Base-by-base conservation (phyloP, 257 asterid genomes). In the Scutellaria baicalensis region DNA sequence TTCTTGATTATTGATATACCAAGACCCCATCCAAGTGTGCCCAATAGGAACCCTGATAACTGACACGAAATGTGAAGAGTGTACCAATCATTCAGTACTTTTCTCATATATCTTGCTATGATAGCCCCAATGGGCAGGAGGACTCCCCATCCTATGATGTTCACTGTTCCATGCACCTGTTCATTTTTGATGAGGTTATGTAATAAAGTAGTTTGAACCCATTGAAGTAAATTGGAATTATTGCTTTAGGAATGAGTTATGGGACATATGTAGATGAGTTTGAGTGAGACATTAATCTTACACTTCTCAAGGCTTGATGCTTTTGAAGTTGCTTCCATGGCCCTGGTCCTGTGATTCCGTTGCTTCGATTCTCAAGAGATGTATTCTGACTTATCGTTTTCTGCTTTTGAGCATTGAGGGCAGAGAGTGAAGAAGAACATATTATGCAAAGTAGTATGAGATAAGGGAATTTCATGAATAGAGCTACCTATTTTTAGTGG, bases 11-110 rank as follows among this genome's bases (percentile, higher is more conserved):
- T 23, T 9, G 73, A 63, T 7, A 84, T 16, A 0, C 84, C 89
- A 17, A 81, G 71, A 2, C 84, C 86, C 89, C 89, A 84, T 44
- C 89, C 89, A 5, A 81, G 20, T 40, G 86, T 68, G 72, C 89
- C 86, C 48, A 84, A 33, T 36, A 81, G 21, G 55, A 71, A 81
- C 9, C 86, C 86, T 21, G 80, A 72, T n/a, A 71, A 27, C 10
- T 84, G 77, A 6, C 81, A 64, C 44, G 49, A 0, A 6, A 79
- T 68, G 63, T 84, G 89, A 45, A 84, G 73, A 31, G 77, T 54
- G 59, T 77, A 74, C 86, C 83, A 77, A 2, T 81, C 79, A 1
- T 68, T 63, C 18, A 64, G 58, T 27, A 33, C 51, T 64, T 65
- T 79, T 68, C 50, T 84, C 59, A 66, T 73, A 60, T 78, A 73